Evolutionary conservation across 2,329 filamentous ascomycete genomes (phyloP).

Genomic region (Knufia petricola): DNA sequence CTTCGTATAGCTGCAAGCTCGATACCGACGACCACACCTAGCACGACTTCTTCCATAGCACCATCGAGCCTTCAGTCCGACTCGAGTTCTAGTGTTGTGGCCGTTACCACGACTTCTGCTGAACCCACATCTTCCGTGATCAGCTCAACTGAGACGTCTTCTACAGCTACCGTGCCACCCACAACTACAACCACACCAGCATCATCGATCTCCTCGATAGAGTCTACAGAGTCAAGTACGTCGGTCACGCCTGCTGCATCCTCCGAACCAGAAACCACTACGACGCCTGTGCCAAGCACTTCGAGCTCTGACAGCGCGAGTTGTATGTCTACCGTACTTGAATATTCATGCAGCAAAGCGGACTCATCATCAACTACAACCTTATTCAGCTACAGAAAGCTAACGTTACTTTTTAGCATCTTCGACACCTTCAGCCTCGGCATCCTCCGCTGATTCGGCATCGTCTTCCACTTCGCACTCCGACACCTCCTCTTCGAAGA

Average conservation of each 20-base stretch:
- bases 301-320: constrained; percentile 1
- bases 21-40: background rate
- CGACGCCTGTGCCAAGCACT: constrained; percentile 7
- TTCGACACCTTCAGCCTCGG: constrained; percentile 8
- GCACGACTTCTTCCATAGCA: constrained; percentile 9
- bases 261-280: constrained; percentile 5
- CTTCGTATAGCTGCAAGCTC: constrained; percentile 7
- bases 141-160: constrained; percentile 3
- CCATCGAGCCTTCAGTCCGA: background rate
- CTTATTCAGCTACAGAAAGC: background rate
- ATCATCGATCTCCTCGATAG: constrained; percentile 7
- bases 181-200: constrained; percentile 6
- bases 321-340: constrained; percentile 3
- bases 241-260: constrained; percentile 1
- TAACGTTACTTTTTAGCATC: constrained; percentile 2
- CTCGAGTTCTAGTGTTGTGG: background rate
- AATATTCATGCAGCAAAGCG: background rate
- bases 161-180: constrained; percentile 8
- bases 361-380: background rate
- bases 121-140: constrained; percentile 1
- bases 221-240: constrained; percentile 6
- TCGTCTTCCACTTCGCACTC: constrained; percentile 55
- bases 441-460: constrained; percentile 43
- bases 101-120: constrained; percentile 10
- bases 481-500: background rate